Evolutionary conservation across 148 eudicot species (phyloP).

Genomic region (Chenopodium berlandieri): DNA sequence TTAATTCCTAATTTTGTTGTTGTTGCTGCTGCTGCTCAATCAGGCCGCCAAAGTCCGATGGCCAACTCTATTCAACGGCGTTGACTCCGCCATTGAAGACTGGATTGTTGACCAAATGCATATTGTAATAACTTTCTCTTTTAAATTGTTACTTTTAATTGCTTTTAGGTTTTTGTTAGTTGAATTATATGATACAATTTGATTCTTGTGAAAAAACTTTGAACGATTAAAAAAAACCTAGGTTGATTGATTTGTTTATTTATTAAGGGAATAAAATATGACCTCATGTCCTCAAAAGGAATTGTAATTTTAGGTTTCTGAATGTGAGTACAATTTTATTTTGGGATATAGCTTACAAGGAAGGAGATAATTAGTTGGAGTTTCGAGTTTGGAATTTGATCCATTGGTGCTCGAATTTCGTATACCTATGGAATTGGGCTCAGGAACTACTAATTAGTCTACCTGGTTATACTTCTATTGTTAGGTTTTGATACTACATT

Average conservation of each 20-base stretch:
- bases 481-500: not conserved
- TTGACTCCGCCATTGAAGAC: conserved; percentile 58
- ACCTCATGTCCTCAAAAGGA: too few species aligned
- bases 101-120: conserved; percentile 95
- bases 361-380: too few species aligned
- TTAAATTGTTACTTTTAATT: not conserved
- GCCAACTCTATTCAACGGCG: conserved; percentile 63
- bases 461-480: not conserved
- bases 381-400: too few species aligned
- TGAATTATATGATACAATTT: not conserved
- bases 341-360: too few species aligned
- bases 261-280: too few species aligned
- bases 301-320: too few species aligned
- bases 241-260: not conserved
- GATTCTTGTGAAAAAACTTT: too few species aligned
- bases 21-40: not conserved
- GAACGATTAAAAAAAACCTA: not conserved
- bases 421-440: not conserved
- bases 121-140: conserved; percentile 30
- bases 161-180: not conserved
- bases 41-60: conserved; percentile 92
- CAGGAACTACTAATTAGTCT: not conserved
- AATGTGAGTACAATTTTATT: too few species aligned
- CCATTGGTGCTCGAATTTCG: too few species aligned
- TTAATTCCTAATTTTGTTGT: not conserved